Base-by-base conservation (phyloP, 805 yeast species). In the Babjeviella inositovora region DNA sequence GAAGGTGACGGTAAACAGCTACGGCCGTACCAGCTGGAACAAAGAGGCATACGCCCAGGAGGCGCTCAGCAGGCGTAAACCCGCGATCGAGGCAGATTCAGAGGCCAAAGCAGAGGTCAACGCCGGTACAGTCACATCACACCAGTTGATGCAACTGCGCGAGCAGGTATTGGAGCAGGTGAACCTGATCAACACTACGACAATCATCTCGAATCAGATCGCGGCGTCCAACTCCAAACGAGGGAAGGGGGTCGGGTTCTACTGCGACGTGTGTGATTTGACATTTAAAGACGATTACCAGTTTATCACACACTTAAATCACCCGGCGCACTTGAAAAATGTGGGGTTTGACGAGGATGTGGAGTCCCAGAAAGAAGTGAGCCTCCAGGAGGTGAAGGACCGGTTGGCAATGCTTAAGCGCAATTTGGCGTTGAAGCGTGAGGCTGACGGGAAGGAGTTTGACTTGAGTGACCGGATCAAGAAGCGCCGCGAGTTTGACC, bases 221-320 rank as follows among this genome's bases (percentile, higher is more conserved):
- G 24, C 36, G 6, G 25, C 28, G 2, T 29, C 39, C 10, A 33
- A 56, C 5, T 49, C 52, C 39, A 25, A 45, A 34, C 20, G 51
- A 30, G 68, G 82, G 25, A 60, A 60, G 26, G 67, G 77, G 13
- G 79, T 80, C 29, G 95, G 96, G 12, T 87, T 87, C 46, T 64
- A 64, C 35, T 90, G 98, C 47, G 77, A 74, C 7, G 44, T 66
- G 2, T 90, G 98, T 45, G 67, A 74, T 31, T 44, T 80, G 28
- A 73, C 87, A 2, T 87, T 68, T 48, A 71, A 82, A 38, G 96
- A 90, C 41, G 75, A 77, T 27, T 49, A 82, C 33, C 76, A 82
- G 30, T 70, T 71, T 41, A 58, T 81, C 4, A 92, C 85, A 39
- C 97, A 90, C 49, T 52, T 81, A 38, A 82, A 80, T 38, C 69